Base-by-base conservation (phyloP, 768 basidiomycete species). In the Amanita pseudoporphyria region DNA sequence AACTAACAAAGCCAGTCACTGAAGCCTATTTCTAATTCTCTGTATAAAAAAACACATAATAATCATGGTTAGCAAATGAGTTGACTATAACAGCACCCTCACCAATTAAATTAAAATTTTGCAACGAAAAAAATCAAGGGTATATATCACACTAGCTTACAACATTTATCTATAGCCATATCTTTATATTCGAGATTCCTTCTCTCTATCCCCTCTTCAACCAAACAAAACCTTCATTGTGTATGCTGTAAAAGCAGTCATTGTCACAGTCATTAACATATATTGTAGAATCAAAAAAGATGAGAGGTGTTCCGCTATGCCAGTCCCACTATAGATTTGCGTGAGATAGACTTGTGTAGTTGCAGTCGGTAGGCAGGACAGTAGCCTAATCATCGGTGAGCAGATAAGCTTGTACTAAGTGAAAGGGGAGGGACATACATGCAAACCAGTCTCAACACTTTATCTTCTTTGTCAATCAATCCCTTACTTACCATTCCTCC, bases 201-300 rank as follows among this genome's bases (percentile, higher is more conserved):
- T 28, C 26, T 7, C 26, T 36, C 7, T 28, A 28, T 7, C 7
- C 26, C 26, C 6, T 40, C 22, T 44, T 21, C 19, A 45, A 2
- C 16, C 24, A 40, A 48, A 48, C 6, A 48, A 21, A 1, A 24
- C 6, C 22, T 48, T 19, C 31, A 50, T 18, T 0, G 70, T 62
- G 53, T 72, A 78, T 1, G 73, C 74, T 9, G 69, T 75, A 24
- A 75, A 59, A 13, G 66, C 71, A 0, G 74, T 74, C 72, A 77
- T 76, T 1, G 72, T 67, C 30, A 73, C 53, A 45, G 76, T 67
- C 74, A 77, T 76, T 21, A 78, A 55, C 38, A 73, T 62, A 56
- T 78, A 78, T 54, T 77, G 83, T 10, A 80, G 81, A 31, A 84
- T 77, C 40, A 85, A 66, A 57, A 83, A 84, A 5, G 76, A 68